These are phyloP conservation scores for Sugiyamaella grinbergsii DNA, from an alignment of 1,139 yeast genomes.

Conservation along the genomic window DNA sequence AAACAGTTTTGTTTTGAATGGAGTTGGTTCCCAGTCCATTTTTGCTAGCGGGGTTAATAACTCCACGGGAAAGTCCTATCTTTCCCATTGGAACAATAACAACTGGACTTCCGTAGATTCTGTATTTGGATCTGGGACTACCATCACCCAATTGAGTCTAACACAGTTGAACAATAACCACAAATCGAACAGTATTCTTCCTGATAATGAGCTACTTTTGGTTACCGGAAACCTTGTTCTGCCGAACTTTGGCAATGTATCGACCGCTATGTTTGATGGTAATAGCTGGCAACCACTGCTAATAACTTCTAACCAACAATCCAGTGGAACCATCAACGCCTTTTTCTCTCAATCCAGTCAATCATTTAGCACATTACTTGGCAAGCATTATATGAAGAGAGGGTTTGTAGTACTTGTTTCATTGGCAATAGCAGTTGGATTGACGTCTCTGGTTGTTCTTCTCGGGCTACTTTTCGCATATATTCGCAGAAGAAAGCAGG, in stretches of 20 bases:
- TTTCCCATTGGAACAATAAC: constrained; percentile 41
- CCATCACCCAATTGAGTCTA: constrained; percentile 41
- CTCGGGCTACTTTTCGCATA: constrained; percentile 60
- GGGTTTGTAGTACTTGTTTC: constrained; percentile 90
- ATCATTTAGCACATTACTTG: constrained; percentile 28
- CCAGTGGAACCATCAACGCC: constrained; percentile 36
- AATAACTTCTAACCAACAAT: constrained; percentile 41
- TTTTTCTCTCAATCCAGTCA: constrained; percentile 31
- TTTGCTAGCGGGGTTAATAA: constrained; percentile 57
- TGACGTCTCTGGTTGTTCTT: constrained; percentile 67
- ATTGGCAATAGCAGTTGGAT: constrained; percentile 82
- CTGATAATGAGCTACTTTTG: constrained; percentile 52
- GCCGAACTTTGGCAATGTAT: constrained; percentile 57
- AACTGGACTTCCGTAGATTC: constrained; percentile 42
- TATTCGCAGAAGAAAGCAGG: constrained; percentile 51
- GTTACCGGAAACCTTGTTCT: constrained; percentile 65
- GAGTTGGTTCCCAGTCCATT: constrained; percentile 52
- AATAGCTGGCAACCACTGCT: constrained; percentile 71
- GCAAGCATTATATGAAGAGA: constrained; percentile 39
- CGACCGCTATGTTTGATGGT: constrained; percentile 73
- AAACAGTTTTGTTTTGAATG: constrained; percentile 54
- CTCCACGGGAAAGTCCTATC: constrained; percentile 39
- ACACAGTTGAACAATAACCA: constrained; percentile 40
- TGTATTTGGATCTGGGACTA: constrained; percentile 42
- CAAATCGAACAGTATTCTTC: constrained; percentile 45